Evolutionary conservation across 768 basidiomycete species (phyloP).

Genomic region (Xerocomus spinulosus): DNA sequence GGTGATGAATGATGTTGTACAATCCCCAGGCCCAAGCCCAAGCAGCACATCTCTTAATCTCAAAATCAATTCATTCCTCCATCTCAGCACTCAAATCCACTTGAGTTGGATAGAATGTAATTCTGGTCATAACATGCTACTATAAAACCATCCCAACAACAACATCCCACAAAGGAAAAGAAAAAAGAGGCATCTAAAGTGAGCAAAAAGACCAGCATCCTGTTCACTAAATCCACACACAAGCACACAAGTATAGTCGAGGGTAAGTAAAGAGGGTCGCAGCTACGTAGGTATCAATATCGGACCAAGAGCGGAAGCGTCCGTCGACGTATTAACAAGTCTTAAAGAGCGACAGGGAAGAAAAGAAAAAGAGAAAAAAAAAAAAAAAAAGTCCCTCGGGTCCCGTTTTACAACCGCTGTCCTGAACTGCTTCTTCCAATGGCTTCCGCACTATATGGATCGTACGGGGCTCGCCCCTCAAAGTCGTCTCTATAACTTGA

Average conservation of each 20-base stretch:
- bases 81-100: no score
- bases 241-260: not conserved
- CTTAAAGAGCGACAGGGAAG: not conserved
- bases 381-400: not conserved
- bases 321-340: constrained; percentile 6
- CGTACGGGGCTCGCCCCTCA: constrained; percentile 17
- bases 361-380: not conserved
- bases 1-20: no score
- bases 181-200: not conserved
- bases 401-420: constrained; percentile 21
- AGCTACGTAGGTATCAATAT: constrained; percentile 1
- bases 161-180: not conserved
- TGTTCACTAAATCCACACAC: not conserved
- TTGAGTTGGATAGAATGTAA: not conserved
- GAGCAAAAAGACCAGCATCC: not conserved
- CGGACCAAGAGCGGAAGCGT: constrained; percentile 1
- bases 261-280: constrained; percentile 3
- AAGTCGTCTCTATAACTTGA: constrained; percentile 35
- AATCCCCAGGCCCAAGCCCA: no score
- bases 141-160: not conserved
- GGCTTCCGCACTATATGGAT: constrained; percentile 25
- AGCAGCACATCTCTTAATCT: no score
- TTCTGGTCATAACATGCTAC: not conserved
- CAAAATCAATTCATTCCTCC: no score
- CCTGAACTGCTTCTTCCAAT: constrained; percentile 26